Base-by-base conservation (phyloP, 1,284 basidiomycete genomes). In the Serendipita sp. region DNA sequence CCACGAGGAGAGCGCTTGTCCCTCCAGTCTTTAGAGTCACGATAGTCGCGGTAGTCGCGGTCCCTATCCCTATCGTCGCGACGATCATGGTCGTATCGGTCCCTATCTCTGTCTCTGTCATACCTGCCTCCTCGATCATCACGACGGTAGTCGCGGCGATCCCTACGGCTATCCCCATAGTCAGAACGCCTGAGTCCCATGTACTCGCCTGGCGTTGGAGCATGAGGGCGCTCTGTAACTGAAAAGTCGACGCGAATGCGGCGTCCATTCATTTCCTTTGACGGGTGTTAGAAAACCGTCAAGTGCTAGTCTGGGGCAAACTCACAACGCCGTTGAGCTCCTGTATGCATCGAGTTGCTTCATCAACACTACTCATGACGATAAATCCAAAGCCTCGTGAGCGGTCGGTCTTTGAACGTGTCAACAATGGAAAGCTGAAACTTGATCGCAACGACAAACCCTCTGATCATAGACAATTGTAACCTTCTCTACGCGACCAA, bases 401-500 rank as follows among this genome's bases (percentile, higher is more conserved):
- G 64, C 96, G 87, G 71, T 93, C 93, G 58, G 92, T 91, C 90
- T 58, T 94, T 73, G 60, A 66, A 61, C 61, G 60, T 61, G 50
- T 61, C 60, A 63, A 45, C 35, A 61, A 10, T 8, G 8, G 53
- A 12, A n/a, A 29, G 10, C 8, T n/a, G 62, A 30, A 10, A 65
- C 67, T 62, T 64, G 38, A 32, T 15, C 29, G 43, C 63, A 44
- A 32, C 55, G 43, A 72, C 91, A 71, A 71, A 96, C 93, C 71
- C 94, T 79, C 74, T 97, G 93, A 75, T 99, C 95, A 72, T 98
- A 98, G n/a, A 99, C 96, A 68, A 99, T 93, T 61, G 89, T 90
- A 42, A 94, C 93, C 75, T 98, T 98, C 70, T 95, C 91, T 61
- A 98, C 94, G 32, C 85, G 82, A 26, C 93, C 94, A 68, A 86